Conservation (phyloP, 495 filamentous ascomycete species). For the Hypomontagnella submonticulosa region DNA sequence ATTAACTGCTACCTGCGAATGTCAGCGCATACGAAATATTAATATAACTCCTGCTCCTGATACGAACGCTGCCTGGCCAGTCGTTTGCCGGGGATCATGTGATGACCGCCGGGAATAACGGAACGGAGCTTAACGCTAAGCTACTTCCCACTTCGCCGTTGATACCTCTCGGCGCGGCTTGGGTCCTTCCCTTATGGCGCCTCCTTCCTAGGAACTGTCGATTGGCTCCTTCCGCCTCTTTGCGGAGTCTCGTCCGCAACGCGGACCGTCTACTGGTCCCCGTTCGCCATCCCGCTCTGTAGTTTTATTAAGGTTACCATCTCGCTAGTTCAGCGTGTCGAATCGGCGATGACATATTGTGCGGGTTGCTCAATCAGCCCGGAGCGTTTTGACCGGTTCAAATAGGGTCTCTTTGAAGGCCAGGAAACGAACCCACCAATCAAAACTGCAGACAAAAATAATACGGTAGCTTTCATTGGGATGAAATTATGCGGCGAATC, state of each 20-base stretch:
- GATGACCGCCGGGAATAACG: constrained; percentile 15
- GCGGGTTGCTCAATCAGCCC: background rate
- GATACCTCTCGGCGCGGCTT: constrained; percentile 8
- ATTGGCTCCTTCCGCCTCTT: too few relatives aligned
- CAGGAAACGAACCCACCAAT: constrained; percentile 4
- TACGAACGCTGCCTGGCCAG: background rate
- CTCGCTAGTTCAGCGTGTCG: too few relatives aligned
- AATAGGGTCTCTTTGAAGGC: background rate
- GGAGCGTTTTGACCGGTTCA: constrained; percentile 13
- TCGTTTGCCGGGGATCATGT: background rate
- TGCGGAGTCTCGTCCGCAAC: too few relatives aligned
- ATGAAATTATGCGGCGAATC: too few relatives aligned
- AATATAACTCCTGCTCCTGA: too few relatives aligned
- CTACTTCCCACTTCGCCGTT: background rate
- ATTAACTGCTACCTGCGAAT: too few relatives aligned
- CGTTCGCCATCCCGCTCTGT: too few relatives aligned
- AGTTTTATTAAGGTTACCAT: too few relatives aligned
- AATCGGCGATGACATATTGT: too few relatives aligned
- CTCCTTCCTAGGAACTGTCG: too few relatives aligned
- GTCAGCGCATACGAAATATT: too few relatives aligned
- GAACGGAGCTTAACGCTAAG: constrained; percentile 1
- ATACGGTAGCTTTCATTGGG: background rate
- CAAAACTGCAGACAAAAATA: background rate
- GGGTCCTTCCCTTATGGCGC: background rate
- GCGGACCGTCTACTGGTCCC: too few relatives aligned